These are phyloP conservation scores for Picea glauca DNA, from an alignment of 75 land plant genomes.

Conservation along the genomic window DNA sequence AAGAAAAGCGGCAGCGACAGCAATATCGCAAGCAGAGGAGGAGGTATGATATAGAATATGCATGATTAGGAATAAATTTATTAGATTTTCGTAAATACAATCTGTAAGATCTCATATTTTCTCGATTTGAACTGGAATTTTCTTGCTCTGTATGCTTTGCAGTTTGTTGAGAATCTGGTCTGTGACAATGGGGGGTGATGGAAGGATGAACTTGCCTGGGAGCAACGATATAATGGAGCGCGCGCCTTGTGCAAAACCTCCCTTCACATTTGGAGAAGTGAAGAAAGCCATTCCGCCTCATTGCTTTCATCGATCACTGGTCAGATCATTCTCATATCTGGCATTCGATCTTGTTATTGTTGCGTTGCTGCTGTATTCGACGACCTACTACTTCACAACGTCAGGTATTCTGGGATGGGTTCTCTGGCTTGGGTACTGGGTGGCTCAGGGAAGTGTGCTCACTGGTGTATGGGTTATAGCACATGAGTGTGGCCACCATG, in stretches of 20 bases:
- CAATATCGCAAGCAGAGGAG: no score
- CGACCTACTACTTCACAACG: constrained; percentile 21
- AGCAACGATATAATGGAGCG: constrained; percentile 13
- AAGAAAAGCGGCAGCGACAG: no score
- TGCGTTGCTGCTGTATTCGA: constrained; percentile 23
- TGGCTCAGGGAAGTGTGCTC: constrained; percentile 51
- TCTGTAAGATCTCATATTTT: background rate
- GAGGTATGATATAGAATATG: no score
- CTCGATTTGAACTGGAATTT: no score
- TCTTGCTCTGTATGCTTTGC: no score
- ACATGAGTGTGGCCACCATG: constrained; percentile 75
- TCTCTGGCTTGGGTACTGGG: constrained; percentile 61
- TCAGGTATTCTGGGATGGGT: constrained; percentile 20
- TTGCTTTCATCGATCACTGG: constrained; percentile 66
- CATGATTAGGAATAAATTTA: no score
- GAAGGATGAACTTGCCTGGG: constrained; percentile 27
- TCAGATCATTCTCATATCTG: constrained; percentile 54
- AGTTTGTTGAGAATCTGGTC: background rate
- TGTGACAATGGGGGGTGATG: constrained; percentile 34
- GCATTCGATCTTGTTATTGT: constrained; percentile 37
- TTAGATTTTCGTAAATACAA: no score
- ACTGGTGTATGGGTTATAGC: constrained; percentile 88
- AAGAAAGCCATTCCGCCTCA: constrained; percentile 77
- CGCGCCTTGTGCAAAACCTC: constrained; percentile 57
- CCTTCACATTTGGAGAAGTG: constrained; percentile 55